Conservation (phyloP, 176 grass and related monocot species). For the Typha latifolia region DNA sequence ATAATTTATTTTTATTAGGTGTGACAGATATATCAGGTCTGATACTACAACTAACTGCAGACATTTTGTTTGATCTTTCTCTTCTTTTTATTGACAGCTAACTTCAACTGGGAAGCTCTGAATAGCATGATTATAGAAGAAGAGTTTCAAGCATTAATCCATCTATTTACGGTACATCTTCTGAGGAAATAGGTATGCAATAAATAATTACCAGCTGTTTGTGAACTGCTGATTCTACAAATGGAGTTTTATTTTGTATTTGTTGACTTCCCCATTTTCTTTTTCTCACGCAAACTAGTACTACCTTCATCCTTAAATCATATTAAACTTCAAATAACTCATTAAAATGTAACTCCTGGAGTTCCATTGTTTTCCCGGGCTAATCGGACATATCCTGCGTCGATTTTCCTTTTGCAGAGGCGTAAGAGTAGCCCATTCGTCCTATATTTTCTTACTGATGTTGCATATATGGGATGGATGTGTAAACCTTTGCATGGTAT, state of each 20-base stretch:
- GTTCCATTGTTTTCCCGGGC: neutral
- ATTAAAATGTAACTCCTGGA: neutral
- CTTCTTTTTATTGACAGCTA: neutral
- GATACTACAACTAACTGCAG: neutral
- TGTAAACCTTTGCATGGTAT: neutral
- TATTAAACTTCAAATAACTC: neutral
- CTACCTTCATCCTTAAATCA: neutral
- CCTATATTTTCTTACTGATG: neutral
- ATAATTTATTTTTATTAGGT: neutral
- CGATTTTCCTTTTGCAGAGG: neutral
- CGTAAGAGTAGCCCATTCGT: neutral
- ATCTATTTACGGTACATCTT: neutral
- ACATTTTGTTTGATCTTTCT: neutral
- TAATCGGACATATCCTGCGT: neutral
- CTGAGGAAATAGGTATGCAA: neutral
- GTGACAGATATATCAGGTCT: neutral
- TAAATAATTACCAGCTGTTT: neutral
- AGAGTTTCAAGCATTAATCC: neutral
- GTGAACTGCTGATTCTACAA: neutral
- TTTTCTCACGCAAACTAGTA: too few species aligned
- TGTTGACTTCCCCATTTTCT: too few species aligned
- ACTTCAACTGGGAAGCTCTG: neutral
- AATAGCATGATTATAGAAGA: neutral
- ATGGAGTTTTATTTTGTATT: too few species aligned
- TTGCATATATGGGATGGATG: neutral